Evolutionary conservation across 1,284 basidiomycete species (phyloP).

Genomic region (Sporisorium graminicola): DNA sequence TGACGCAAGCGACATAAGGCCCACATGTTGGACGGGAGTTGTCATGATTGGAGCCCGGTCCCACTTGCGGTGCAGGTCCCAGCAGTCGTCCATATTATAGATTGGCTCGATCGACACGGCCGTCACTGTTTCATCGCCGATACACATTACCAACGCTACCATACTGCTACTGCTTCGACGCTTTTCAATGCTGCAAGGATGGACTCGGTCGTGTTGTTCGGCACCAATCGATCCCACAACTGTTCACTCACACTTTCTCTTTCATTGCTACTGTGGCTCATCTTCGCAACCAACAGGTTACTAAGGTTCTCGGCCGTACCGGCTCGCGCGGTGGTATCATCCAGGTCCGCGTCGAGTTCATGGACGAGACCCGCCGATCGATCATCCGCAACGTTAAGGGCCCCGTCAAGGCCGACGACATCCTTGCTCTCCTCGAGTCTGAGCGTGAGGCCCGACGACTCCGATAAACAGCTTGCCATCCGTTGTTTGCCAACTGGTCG

Average conservation of each 20-base stretch:
- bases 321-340: conserved; percentile 99
- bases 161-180: neutral
- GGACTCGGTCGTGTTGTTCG: neutral
- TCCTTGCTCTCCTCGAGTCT: conserved; percentile 95
- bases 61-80: too few relatives aligned
- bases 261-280: neutral
- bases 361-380: conserved; percentile 94
- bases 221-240: conserved; percentile 10
- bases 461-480: conserved; percentile 37
- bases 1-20: neutral
- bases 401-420: conserved; percentile 95
- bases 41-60: neutral
- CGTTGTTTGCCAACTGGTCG: neutral
- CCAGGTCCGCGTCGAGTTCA: conserved; percentile 99
- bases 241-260: conserved; percentile 28
- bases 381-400: conserved; percentile 99
- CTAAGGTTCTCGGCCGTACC: conserved; percentile 94
- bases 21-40: neutral
- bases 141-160: neutral
- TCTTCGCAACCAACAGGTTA: conserved; percentile 56
- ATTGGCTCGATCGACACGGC: neutral
- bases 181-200: neutral
- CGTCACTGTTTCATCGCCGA: neutral
- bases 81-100: neutral
- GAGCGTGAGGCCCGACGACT: conserved; percentile 95